Conservation (phyloP, 306 rosid species). For the Neltuma alba region DNA sequence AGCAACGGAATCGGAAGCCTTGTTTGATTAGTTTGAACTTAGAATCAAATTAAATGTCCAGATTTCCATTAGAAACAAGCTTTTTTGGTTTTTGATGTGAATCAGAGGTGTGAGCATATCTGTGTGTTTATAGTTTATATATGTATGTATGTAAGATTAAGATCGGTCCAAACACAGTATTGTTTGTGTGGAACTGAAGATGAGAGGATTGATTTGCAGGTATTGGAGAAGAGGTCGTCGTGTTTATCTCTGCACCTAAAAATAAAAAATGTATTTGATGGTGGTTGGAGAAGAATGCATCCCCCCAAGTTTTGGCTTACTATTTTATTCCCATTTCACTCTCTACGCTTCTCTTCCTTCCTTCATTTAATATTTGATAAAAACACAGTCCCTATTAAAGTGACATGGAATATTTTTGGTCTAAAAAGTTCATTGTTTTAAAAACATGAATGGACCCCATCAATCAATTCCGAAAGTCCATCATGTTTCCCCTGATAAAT, state of each 20-base stretch:
- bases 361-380: background rate
- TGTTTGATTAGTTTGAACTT: background rate
- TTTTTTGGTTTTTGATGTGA: background rate
- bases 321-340: conserved; percentile 1
- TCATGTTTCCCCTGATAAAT: background rate
- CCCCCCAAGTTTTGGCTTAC: background rate
- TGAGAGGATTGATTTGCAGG: background rate
- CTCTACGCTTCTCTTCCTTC: background rate
- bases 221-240: background rate
- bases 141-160: background rate
- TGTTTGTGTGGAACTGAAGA: background rate
- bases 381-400: conserved; percentile 13
- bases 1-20: background rate
- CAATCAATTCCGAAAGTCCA: background rate
- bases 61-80: background rate
- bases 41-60: background rate
- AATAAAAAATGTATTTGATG: background rate
- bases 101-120: no score
- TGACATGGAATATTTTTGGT: background rate
- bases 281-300: background rate
- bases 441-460: background rate
- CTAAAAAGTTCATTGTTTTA: background rate
- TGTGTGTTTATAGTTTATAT: no score
- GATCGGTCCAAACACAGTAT: background rate
- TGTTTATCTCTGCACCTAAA: background rate